Evolutionary conservation across 2,329 filamentous ascomycete species (phyloP), one percentile per base, ranked within the genome.

Genomic region (Sphaerulina vaccinii): DNA sequence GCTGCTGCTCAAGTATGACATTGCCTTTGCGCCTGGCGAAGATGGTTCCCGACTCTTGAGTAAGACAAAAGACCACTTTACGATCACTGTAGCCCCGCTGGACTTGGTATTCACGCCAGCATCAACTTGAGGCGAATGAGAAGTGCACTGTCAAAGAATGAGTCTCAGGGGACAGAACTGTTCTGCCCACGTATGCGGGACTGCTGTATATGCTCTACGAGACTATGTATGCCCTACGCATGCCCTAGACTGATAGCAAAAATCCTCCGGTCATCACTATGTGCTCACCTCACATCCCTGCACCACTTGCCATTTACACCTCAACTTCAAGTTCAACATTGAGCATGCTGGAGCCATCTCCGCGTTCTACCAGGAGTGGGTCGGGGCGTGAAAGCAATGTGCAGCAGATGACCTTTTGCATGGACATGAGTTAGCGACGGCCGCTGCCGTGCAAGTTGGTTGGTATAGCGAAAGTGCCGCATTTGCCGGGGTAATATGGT

Each of bases 21-120:
- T 74, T 15, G 50, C 55, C 2, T 65, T 74, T 24, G 71, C 69
- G 1, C 62, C 64, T 1, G 68, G 67, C 2, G 68, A 73, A 45
- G 66, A 70, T 49, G 70, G 45, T 16, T 50, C 51, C 9, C 55
- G 57, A 22, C 62, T 73, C 13, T 49, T 68, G 49, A 59, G 57
- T 4, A 56, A 68, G 42, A 67, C 65, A 2, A 62, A 58, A 55
- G 71, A 74, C 51, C 66, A 69, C 29, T 73, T 73, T 52, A 68
- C 69, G 7, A 36, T 69, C 9, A 54, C 60, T 24, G 44, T 59
- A 10, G 63, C 59, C 5, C 49, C 54, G 32, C 50, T 61, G 18
- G 50, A 59, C 49, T 33, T 61, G 23, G 48, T 54, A 5, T 61
- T 58, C 44, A 56, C 46, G 13, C 54, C 54, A 10, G 53, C 53